Evolutionary conservation across 805 yeast genomes (phyloP).

Genomic region (Hagleromyces aurorensis): DNA sequence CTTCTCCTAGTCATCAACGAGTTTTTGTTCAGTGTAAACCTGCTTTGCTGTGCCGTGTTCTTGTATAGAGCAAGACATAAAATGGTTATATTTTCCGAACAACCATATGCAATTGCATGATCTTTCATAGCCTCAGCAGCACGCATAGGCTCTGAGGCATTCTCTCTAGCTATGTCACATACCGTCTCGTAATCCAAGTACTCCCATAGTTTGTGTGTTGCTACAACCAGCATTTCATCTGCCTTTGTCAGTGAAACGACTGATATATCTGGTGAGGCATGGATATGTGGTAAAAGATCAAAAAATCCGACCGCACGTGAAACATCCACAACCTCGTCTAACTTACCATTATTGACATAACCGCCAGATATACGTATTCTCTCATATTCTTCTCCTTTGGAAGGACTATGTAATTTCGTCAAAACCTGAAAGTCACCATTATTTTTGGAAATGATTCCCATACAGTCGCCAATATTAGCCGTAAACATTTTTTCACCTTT

Average conservation of each 20-base stretch:
- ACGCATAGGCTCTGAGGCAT: slow-evolving; percentile 71
- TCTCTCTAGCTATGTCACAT: slow-evolving; percentile 81
- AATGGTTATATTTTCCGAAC: slow-evolving; percentile 68
- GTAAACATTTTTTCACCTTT: slow-evolving; percentile 62
- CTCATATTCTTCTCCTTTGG: slow-evolving; percentile 68
- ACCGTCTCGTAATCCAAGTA: slow-evolving; percentile 74
- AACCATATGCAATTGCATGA: slow-evolving; percentile 89
- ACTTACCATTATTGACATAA: slow-evolving; percentile 73
- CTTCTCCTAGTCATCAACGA: slow-evolving; percentile 42
- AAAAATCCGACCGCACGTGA: slow-evolving; percentile 91
- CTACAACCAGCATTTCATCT: slow-evolving; percentile 82
- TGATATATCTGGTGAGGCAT: slow-evolving; percentile 76
- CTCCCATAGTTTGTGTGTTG: slow-evolving; percentile 82
- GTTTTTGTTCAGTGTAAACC: slow-evolving; percentile 31
- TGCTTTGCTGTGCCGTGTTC: slow-evolving; percentile 30
- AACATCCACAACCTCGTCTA: slow-evolving; percentile 75
- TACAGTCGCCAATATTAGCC: slow-evolving; percentile 88
- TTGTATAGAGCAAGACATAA: slow-evolving; percentile 68
- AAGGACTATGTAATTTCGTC: slow-evolving; percentile 79
- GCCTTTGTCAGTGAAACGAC: slow-evolving; percentile 51
- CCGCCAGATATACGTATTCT: slow-evolving; percentile 90
- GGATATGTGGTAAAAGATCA: slow-evolving; percentile 77
- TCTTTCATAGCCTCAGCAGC: slow-evolving; percentile 94
- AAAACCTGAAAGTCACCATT: slow-evolving; percentile 75
- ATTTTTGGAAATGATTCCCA: slow-evolving; percentile 67